phyloP scores from a whole-genome alignment of 2,329 filamentous ascomycete genomes.

The Orbilia ellipsospora region DNA sequence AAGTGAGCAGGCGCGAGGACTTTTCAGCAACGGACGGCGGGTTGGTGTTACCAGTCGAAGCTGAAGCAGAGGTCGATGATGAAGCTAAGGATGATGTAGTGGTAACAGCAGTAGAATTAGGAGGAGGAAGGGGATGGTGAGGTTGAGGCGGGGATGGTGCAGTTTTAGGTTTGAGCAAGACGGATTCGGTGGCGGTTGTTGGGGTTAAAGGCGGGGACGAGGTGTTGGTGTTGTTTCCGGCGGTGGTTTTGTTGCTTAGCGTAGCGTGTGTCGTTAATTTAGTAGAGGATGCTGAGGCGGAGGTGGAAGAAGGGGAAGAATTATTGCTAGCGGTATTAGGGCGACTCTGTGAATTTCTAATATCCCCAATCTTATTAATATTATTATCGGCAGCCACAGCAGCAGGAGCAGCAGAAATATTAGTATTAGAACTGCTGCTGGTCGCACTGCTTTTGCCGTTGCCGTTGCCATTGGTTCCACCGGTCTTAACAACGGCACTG shows the following conservation, averaged over 20 bases:
- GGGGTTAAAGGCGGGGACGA: conserved; percentile 54
- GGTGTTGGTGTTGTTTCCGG: conserved; percentile 22
- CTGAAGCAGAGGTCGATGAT: conserved; percentile 12
- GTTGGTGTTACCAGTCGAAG: not conserved
- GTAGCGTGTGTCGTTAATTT: conserved; percentile 30
- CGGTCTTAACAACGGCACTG: not conserved
- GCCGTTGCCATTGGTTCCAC: conserved; percentile 28
- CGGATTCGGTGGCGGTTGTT: conserved; percentile 52
- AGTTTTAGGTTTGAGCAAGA: conserved; percentile 31
- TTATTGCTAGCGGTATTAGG: conserved; percentile 1
- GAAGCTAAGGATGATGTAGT: conserved; percentile 29
- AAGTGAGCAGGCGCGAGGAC: conserved; percentile 38
- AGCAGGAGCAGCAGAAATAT: not conserved
- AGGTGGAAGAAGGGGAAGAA: not conserved
- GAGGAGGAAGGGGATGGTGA: conserved; percentile 16
- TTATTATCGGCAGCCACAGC: not conserved
- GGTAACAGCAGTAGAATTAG: conserved; percentile 13
- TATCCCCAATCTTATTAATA: not conserved
- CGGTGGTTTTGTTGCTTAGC: conserved; percentile 7
- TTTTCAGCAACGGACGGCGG: conserved; percentile 13
- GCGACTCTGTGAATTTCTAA: too few species aligned
- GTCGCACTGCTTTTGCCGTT: conserved; percentile 9
- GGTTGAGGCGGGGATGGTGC: conserved; percentile 38
- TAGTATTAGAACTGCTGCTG: conserved; percentile 14
- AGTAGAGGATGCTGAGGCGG: not conserved